Evolutionary conservation across 306 rosid genomes (phyloP), one percentile per base, ranked within the genome.

Genomic region (Lupinus albus): DNA sequence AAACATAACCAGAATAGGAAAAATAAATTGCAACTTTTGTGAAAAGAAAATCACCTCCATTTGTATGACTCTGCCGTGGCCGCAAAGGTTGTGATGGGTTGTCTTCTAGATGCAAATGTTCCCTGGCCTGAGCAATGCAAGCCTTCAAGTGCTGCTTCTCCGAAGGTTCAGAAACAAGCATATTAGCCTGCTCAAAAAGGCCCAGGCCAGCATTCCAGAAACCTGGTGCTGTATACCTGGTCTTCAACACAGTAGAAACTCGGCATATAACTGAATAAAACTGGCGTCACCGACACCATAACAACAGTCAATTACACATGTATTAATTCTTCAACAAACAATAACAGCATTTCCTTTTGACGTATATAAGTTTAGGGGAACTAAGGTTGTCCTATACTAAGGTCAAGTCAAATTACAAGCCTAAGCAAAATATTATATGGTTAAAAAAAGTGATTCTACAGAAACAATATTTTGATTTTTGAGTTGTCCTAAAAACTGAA

Each of bases 181-280:
- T 64, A 17, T 71, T 16, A 42, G 95, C 87, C 61, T 75, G 81
- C 76, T 86, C 89, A 68, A 94, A 94, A 44, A 94, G 92, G 72
- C 71, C 78, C 61, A 90, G 58, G 11, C 95, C 99, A 35, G 96
- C 86, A 44, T 68, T 76, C 97, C 99, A 94, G 82, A 88, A 88
- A 10, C 99, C 95, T 1, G 89, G 92, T 13, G 95, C 86, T 0
- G 97, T 90, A 74, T 81, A 86, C 41, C 97, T 79, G 8, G 97
- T 79, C 86, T 84, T 94, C 71, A 94, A 80, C 39, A 94, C 88
- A 1, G 95, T 89, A 36, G 89, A 89, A 69, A 81, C 96, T 59
- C 95, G 85, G 84, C 91, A 87, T 45, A 92, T 58, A 20, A 81
- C 88, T 3, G 86, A 21, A 71, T 74, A 89, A 69, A 85, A 85